Base-by-base conservation (phyloP, 2,329 filamentous ascomycete species). In the Monosporascus sp. region DNA sequence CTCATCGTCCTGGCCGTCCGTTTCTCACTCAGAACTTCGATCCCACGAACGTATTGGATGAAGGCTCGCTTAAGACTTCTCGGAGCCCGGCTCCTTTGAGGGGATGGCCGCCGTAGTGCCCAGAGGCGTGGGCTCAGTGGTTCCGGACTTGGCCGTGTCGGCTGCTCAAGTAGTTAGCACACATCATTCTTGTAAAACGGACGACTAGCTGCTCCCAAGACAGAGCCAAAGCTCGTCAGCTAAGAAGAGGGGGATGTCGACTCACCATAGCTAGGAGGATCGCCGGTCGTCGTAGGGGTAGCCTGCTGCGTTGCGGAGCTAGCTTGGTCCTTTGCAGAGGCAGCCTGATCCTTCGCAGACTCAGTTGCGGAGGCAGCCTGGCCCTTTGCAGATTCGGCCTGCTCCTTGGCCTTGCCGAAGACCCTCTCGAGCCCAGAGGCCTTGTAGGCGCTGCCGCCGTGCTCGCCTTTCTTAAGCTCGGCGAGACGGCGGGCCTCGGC, bases 401-500 rank as follows among this genome's bases (percentile, higher is more conserved):
- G 65, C 44, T 71, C 63, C 67, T 76, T 76, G 65, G 78, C 75
- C 68, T 78, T 81, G 47, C 78, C 81, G 61, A 84, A 80, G 49
- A 84, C 72, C 61, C 74, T 77, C 63, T 84, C 78, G 3, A 85
- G 72, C 2, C 81, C 81, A 7, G 79, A 70, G 2, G 80, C 77
- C 74, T 82, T 82, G 70, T 82, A 78, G 46, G 84, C 80, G 58
- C 76, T 82, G 49, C 78, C 79, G 20, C 81, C 81, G 46, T 77
- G 71, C 69, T 83, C 78, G 56, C 84, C 73, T 69, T 84, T 86
- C 86, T 97, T 97, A 61, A 99, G 73, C 60, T 96, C 85, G 49
- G 93, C 93, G 51, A 99, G 79, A 62, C 94, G 86, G 58, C 87
- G 82, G 35, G 94, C 94, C 79, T 99, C 94, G 58, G 80, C 81